Percentiles rank a stretch among this genome's conserved stretches.
These are phyloP conservation scores for Artemisia annua DNA, from an alignment of 129 eudicot species.

Conservation along the genomic window DNA sequence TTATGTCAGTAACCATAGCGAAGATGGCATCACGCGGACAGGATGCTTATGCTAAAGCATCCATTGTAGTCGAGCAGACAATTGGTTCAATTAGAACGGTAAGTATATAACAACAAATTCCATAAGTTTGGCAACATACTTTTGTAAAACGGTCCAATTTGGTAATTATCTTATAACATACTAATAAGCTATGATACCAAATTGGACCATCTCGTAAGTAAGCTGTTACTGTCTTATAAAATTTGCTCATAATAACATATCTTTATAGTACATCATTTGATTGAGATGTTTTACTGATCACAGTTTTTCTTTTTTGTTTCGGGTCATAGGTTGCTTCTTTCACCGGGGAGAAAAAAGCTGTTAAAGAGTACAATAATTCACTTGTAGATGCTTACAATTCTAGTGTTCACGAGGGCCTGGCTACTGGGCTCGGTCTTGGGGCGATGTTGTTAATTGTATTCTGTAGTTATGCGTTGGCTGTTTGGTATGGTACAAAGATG, in stretches of 20 bases:
- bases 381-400: constrained; percentile 61
- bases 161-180: no score
- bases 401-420: constrained; percentile 70
- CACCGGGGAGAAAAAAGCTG: constrained; percentile 85
- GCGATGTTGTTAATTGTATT: constrained; percentile 46
- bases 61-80: constrained; percentile 81
- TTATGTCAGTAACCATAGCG: constrained; percentile 54
- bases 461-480: constrained; percentile 63
- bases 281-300: not conserved
- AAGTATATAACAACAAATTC: not conserved
- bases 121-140: no score
- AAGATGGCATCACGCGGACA: constrained; percentile 86
- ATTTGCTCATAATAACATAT: not conserved
- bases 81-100: constrained; percentile 94
- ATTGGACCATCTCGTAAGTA: no score
- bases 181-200: no score
- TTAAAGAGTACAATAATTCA: constrained; percentile 55
- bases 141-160: no score
- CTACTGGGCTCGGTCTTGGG: constrained; percentile 73
- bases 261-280: not conserved
- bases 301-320: not conserved
- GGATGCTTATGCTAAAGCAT: constrained; percentile 79
- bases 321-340: constrained; percentile 71
- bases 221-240: no score
- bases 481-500: constrained; percentile 81